Conservation (phyloP, 768 basidiomycete genomes). For the Leccinellum albellum region DNA sequence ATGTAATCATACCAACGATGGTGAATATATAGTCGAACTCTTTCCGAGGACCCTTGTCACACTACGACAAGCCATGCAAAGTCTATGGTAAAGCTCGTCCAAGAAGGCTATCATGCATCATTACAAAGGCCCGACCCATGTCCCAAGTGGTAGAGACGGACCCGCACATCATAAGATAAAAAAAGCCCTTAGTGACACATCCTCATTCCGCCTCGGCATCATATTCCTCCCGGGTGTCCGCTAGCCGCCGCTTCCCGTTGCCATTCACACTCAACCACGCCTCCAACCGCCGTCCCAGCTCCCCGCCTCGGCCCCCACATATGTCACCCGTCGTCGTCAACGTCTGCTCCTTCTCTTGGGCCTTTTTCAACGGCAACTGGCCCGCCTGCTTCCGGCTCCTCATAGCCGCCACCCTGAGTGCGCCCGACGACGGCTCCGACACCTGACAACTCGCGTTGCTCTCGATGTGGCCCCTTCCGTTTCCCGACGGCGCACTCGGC, state of each 20-base stretch:
- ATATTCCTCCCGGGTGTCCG: conserved; percentile 13
- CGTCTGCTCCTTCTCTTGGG: conserved; percentile 67
- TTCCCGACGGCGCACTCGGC: conserved; percentile 10
- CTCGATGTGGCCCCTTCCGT: background rate
- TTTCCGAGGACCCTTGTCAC: background rate
- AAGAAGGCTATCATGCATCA: background rate
- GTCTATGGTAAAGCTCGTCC: background rate
- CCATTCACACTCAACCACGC: conserved; percentile 58
- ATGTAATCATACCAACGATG: background rate
- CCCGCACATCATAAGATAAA: background rate
- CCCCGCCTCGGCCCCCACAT: conserved; percentile 76
- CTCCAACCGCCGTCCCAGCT: conserved; percentile 70
- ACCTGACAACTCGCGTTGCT: background rate
- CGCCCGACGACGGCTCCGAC: conserved; percentile 17
- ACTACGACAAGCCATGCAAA: conserved; percentile 1
- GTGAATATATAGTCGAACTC: background rate
- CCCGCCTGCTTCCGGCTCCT: conserved; percentile 37
- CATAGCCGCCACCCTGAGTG: conserved; percentile 25
- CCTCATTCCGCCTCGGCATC: conserved; percentile 12
- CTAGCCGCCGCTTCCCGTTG: conserved; percentile 15
- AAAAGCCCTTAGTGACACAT: conserved; percentile 7
- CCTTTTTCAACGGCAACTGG: conserved; percentile 52
- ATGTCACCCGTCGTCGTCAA: conserved; percentile 69
- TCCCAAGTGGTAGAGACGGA: background rate
- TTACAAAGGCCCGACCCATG: background rate